phyloP scores from a whole-genome alignment of 192 early-diverging fungal species.

The Gonapodya sp. region DNA sequence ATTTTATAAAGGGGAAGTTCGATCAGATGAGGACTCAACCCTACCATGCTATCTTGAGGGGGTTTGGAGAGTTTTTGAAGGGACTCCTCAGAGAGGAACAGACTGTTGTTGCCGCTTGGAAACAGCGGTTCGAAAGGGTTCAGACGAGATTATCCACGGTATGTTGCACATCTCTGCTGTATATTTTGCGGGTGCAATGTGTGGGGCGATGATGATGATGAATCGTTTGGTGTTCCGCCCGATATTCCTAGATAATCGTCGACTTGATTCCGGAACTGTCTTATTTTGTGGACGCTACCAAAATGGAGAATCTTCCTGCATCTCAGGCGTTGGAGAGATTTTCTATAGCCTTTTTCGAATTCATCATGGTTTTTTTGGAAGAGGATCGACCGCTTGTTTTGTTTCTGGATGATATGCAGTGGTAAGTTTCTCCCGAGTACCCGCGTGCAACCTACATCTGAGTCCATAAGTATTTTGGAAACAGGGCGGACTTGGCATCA shows the following conservation, averaged over 20 bases:
- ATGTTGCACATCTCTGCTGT: not conserved
- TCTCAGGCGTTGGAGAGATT: not conserved
- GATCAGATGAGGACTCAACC: slow-evolving; percentile 9
- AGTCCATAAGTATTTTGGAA: not conserved
- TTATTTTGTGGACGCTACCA: not conserved
- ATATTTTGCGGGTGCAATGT: not conserved
- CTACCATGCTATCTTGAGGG: slow-evolving; percentile 2
- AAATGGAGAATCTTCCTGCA: not conserved
- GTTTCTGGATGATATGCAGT: slow-evolving; percentile 9
- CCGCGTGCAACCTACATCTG: not conserved
- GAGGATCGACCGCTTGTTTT: not conserved
- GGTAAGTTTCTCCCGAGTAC: not conserved
- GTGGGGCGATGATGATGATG: no score
- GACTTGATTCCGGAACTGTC: slow-evolving; percentile 10
- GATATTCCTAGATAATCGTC: not conserved
- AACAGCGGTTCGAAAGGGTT: not conserved
- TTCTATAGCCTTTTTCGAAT: slow-evolving; percentile 7
- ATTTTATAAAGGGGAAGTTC: slow-evolving; percentile 9
- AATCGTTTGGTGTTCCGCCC: no score
- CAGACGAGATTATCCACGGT: not conserved
- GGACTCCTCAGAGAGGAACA: not conserved
- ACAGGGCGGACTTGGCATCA: slow-evolving; percentile 5
- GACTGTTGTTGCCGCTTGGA: not conserved
- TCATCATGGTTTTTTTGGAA: slow-evolving; percentile 2
- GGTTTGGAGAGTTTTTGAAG: slow-evolving; percentile 5